phyloP scores from a whole-genome alignment of 495 filamentous ascomycete species.

The Xylaria grammica region DNA sequence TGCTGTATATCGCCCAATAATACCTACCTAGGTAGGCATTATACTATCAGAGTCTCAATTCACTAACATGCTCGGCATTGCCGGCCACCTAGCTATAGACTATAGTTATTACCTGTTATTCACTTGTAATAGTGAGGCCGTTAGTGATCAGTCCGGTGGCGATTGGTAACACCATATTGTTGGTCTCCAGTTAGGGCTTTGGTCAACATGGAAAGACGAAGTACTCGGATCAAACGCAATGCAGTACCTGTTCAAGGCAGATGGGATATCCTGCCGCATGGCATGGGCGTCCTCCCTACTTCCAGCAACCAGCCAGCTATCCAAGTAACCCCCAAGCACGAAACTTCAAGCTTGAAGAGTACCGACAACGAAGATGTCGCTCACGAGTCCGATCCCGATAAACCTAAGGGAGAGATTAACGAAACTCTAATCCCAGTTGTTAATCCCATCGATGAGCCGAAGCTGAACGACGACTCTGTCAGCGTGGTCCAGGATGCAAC shows the following conservation, averaged over 20 bases:
- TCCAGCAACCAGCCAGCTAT: not conserved
- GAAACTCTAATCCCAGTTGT: not conserved
- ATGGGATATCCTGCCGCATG: constrained; percentile 46
- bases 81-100: too few relatives aligned
- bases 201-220: constrained; percentile 11
- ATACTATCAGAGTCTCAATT: too few relatives aligned
- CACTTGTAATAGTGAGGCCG: too few relatives aligned
- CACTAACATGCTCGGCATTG: too few relatives aligned
- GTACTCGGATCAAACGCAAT: constrained; percentile 20
- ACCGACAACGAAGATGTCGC: not conserved
- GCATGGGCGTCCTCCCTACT: constrained; percentile 37
- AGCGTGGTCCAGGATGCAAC: not conserved
- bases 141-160: too few relatives aligned
- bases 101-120: not conserved
- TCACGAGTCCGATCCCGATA: not conserved
- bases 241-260: constrained; percentile 34
- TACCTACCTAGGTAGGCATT: too few relatives aligned
- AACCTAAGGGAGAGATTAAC: not conserved
- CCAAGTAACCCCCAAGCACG: not conserved
- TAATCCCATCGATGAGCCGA: not conserved
- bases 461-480: not conserved
- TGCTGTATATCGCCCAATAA: too few relatives aligned
- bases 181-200: not conserved
- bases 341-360: not conserved
- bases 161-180: not conserved